Conservation (phyloP, 2,329 filamentous ascomycete species). For the Diplodia intermedia region DNA sequence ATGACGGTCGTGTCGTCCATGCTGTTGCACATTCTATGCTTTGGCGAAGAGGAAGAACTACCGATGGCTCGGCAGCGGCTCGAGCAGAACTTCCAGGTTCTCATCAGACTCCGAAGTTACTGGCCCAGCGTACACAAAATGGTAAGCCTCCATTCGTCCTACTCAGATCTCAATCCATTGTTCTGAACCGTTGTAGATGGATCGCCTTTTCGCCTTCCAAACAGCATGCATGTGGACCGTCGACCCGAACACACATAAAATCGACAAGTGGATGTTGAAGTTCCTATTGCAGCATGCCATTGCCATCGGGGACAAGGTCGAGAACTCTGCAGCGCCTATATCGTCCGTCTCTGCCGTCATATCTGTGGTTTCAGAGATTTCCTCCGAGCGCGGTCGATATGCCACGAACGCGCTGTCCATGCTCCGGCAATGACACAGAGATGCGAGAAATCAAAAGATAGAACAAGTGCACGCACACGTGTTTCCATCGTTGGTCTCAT, state of each 20-base stretch:
- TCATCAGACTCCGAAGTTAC: conserved; percentile 51
- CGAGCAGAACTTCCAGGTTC: conserved; percentile 55
- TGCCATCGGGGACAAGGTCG: conserved; percentile 25
- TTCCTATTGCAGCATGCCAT: conserved; percentile 47
- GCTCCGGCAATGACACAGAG: background rate
- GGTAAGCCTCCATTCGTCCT: background rate
- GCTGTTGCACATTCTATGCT: conserved; percentile 56
- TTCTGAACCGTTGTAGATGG: conserved; percentile 40
- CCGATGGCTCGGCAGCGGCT: conserved; percentile 46
- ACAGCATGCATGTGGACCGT: conserved; percentile 45
- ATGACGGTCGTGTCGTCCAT: conserved; percentile 58
- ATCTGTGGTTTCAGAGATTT: background rate
- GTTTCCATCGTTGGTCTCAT: no score
- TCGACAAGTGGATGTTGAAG: conserved; percentile 43
- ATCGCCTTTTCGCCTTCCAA: conserved; percentile 52
- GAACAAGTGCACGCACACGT: no score
- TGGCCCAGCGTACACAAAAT: conserved; percentile 45
- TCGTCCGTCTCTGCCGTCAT: background rate
- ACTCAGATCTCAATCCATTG: background rate
- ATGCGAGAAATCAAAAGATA: background rate
- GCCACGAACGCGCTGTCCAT: conserved; percentile 35
- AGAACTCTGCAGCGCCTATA: background rate
- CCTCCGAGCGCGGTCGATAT: conserved; percentile 15
- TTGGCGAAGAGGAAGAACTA: conserved; percentile 49
- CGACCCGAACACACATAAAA: conserved; percentile 33